Percentiles rank a stretch among this genome's conserved stretches.
phyloP scores from a whole-genome alignment of 1,284 basidiomycete species.

The Meripilus lineatus region DNA sequence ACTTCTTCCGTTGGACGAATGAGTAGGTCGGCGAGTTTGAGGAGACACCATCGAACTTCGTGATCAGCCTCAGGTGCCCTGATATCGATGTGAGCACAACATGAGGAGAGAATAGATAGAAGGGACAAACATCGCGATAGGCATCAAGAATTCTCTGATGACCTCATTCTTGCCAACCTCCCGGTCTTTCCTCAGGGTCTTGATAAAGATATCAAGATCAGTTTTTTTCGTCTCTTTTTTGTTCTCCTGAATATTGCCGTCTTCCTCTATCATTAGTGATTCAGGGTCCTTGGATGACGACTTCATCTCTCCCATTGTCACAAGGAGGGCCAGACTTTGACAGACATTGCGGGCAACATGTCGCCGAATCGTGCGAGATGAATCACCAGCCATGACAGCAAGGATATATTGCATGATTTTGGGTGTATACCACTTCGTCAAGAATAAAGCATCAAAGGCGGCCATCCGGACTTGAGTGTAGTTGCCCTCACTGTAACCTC shows the following conservation, averaged over 20 bases:
- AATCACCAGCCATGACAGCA: constrained; percentile 84
- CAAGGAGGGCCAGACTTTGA: constrained; percentile 83
- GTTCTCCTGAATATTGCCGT: constrained; percentile 68
- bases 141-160: constrained; percentile 75
- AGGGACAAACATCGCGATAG: constrained; percentile 66
- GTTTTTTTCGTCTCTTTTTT: constrained; percentile 74
- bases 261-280: constrained; percentile 78
- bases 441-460: constrained; percentile 91
- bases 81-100: constrained; percentile 10
- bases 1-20: constrained; percentile 80
- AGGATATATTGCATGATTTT: constrained; percentile 87
- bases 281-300: constrained; percentile 69
- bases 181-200: constrained; percentile 76
- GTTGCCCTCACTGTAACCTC: constrained; percentile 75
- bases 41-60: constrained; percentile 85
- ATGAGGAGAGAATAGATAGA: neutral
- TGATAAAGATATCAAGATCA: constrained; percentile 77
- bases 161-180: constrained; percentile 83
- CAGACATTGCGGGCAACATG: constrained; percentile 85
- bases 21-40: constrained; percentile 91
- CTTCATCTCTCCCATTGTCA: constrained; percentile 89
- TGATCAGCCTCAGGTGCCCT: constrained; percentile 75
- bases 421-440: constrained; percentile 85
- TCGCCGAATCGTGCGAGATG: constrained; percentile 78
- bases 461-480: constrained; percentile 87